Percentiles rank a stretch among this genome's conserved stretches.
phyloP scores from a whole-genome alignment of 164 flowering plant genomes.

The Umbellularia californica region DNA sequence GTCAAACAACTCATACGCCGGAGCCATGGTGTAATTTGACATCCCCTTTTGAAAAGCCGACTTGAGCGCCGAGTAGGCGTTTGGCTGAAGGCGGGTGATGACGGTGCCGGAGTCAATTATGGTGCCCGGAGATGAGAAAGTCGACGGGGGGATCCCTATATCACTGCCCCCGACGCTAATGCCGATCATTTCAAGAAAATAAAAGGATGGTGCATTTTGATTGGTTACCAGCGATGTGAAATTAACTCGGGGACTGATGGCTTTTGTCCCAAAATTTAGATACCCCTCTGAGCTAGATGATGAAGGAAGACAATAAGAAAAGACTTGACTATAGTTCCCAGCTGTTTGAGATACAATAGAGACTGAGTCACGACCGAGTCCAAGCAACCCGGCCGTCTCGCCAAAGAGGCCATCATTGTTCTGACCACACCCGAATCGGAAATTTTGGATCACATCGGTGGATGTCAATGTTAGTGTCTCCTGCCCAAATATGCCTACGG shows the following conservation, averaged over 20 bases:
- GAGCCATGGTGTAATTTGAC: no score
- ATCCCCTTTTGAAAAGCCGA: no score
- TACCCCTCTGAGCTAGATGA: constrained; percentile 8
- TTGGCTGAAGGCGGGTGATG: constrained; percentile 31
- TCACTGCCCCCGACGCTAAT: constrained; percentile 10
- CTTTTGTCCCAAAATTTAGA: constrained; percentile 13
- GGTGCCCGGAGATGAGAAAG: constrained; percentile 11
- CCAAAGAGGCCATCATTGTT: constrained; percentile 50
- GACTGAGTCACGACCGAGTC: constrained; percentile 40
- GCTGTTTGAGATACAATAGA: constrained; percentile 44
- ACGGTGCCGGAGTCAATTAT: constrained; percentile 50
- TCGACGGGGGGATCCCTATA: neutral
- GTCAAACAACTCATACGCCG: no score
- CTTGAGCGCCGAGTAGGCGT: constrained; percentile 27
- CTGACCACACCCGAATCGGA: constrained; percentile 57
- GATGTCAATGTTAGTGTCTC: constrained; percentile 33
- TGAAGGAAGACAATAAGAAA: constrained; percentile 26
- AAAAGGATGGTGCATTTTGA: constrained; percentile 9
- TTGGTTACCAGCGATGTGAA: constrained; percentile 8
- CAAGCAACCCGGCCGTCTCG: constrained; percentile 45
- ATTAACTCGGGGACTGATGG: neutral
- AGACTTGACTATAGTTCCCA: constrained; percentile 20
- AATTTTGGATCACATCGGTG: constrained; percentile 20
- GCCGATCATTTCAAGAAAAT: constrained; percentile 13
- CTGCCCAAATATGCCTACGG: constrained; percentile 31